phyloP scores from a whole-genome alignment of 768 basidiomycete species.

The Artomyces pyxidatus region DNA sequence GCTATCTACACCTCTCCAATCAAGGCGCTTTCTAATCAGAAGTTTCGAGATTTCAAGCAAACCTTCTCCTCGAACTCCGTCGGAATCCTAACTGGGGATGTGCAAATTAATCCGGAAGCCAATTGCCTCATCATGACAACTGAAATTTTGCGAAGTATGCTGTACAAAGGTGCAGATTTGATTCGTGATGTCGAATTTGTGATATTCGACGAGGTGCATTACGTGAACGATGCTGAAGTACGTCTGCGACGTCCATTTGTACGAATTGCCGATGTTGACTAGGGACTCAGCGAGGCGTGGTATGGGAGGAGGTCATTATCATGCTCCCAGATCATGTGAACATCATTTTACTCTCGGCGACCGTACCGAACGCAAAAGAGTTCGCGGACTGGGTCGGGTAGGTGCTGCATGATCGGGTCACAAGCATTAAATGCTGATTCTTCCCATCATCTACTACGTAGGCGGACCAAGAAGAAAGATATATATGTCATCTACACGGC shows the following conservation, averaged over 20 bases:
- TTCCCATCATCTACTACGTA: conserved; percentile 24
- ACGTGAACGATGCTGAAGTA: conserved; percentile 98
- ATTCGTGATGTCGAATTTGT: conserved; percentile 99
- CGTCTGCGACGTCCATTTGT: neutral
- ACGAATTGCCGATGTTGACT: neutral
- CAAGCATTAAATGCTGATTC: neutral
- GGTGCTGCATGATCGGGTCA: conserved; percentile 20
- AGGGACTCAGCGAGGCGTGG: conserved; percentile 81
- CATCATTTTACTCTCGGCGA: conserved; percentile 94
- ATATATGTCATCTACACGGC: conserved; percentile 98
- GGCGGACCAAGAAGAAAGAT: conserved; percentile 98
- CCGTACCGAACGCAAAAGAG: conserved; percentile 95
- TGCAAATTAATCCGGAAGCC: conserved; percentile 98
- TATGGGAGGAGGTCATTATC: conserved; percentile 99
- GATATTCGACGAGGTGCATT: conserved; percentile 99
- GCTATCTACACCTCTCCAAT: conserved; percentile 99
- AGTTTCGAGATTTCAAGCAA: conserved; percentile 97
- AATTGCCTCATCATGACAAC: conserved; percentile 97
- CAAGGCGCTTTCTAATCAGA: conserved; percentile 97
- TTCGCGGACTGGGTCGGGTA: conserved; percentile 99
- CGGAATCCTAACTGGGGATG: conserved; percentile 96
- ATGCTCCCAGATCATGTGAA: conserved; percentile 99
- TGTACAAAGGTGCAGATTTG: conserved; percentile 97
- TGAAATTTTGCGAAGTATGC: conserved; percentile 95
- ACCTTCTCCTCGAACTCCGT: conserved; percentile 89